Evolutionary conservation across 352 stramenopile species (phyloP).

Genomic region (Phytophthora melonis): DNA sequence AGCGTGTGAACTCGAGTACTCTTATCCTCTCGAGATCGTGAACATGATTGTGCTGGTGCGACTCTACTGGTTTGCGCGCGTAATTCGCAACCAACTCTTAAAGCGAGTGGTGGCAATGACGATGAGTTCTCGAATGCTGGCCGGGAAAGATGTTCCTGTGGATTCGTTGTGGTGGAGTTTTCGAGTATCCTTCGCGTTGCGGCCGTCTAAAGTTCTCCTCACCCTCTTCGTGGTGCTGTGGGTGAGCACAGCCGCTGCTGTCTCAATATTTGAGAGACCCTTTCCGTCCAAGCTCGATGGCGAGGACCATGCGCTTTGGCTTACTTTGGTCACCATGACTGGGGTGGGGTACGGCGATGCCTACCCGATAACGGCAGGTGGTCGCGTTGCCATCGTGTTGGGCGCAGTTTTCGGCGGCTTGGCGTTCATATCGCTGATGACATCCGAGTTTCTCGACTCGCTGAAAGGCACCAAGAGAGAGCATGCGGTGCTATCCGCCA

Average conservation of each 20-base stretch:
- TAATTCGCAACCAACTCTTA: slow-evolving; percentile 62
- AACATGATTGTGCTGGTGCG: slow-evolving; percentile 69
- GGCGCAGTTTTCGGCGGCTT: slow-evolving; percentile 63
- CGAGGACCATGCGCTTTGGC: slow-evolving; percentile 69
- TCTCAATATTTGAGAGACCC: slow-evolving; percentile 70
- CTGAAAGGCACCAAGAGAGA: slow-evolving; percentile 72
- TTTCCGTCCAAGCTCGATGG: slow-evolving; percentile 65
- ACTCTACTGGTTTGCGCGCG: slow-evolving; percentile 68
- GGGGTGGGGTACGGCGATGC: slow-evolving; percentile 69
- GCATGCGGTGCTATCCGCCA: slow-evolving; percentile 50
- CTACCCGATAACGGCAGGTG: slow-evolving; percentile 60
- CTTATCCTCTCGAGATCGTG: slow-evolving; percentile 67
- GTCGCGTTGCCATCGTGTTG: slow-evolving; percentile 54
- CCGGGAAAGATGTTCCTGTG: slow-evolving; percentile 29
- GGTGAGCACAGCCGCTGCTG: slow-evolving; percentile 52
- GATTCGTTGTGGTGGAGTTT: slow-evolving; percentile 71
- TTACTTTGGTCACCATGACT: slow-evolving; percentile 72
- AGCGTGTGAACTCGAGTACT: slow-evolving; percentile 56
- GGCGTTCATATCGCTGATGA: slow-evolving; percentile 68
- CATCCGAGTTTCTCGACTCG: slow-evolving; percentile 65
- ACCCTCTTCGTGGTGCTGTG: slow-evolving; percentile 59
- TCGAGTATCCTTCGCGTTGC: slow-evolving; percentile 55
- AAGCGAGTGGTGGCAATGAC: slow-evolving; percentile 41
- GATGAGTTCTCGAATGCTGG: slow-evolving; percentile 36
- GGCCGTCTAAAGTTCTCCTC: slow-evolving; percentile 48